phyloP scores from a whole-genome alignment of 2,329 filamentous ascomycete species.

The Acrocalymma vagum region DNA sequence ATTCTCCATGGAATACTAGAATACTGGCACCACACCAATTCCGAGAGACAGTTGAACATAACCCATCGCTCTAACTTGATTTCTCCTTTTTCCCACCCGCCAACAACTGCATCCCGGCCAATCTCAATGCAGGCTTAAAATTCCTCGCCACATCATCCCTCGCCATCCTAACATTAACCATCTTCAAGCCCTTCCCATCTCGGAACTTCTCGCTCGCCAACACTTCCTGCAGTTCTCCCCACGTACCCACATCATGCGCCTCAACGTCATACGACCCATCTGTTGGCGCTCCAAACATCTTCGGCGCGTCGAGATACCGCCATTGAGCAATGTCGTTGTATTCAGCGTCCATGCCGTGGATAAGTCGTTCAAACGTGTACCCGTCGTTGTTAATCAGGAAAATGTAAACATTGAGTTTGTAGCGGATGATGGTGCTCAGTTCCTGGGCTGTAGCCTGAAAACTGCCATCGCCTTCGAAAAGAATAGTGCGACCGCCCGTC shows the following conservation, averaged over 20 bases:
- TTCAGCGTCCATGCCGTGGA: slow-evolving; percentile 34
- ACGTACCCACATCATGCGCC: slow-evolving; percentile 51
- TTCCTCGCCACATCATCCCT: slow-evolving; percentile 43
- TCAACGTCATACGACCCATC: slow-evolving; percentile 46
- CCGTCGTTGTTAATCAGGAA: slow-evolving; percentile 47
- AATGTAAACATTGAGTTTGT: slow-evolving; percentile 38
- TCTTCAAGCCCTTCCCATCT: slow-evolving; percentile 48
- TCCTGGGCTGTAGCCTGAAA: slow-evolving; percentile 48
- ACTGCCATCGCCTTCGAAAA: slow-evolving; percentile 45
- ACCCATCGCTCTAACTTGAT: too few species aligned
- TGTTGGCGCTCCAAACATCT: slow-evolving; percentile 33
- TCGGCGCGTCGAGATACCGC: slow-evolving; percentile 19
- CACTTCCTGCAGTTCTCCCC: slow-evolving; percentile 55
- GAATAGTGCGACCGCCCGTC: slow-evolving; percentile 34
- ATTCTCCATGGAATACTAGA: too few species aligned
- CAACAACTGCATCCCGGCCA: slow-evolving; percentile 11
- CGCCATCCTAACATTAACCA: slow-evolving; percentile 54
- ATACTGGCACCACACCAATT: too few species aligned
- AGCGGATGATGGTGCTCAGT: slow-evolving; percentile 45
- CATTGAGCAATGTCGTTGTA: slow-evolving; percentile 27
- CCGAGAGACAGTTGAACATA: too few species aligned
- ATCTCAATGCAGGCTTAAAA: slow-evolving; percentile 14
- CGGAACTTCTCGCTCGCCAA: slow-evolving; percentile 46
- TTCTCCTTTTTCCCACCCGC: too few species aligned
- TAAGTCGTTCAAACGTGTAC: slow-evolving; percentile 50